phyloP scores from a whole-genome alignment of 306 rosid genomes.

The Luffa aegyptiaca region DNA sequence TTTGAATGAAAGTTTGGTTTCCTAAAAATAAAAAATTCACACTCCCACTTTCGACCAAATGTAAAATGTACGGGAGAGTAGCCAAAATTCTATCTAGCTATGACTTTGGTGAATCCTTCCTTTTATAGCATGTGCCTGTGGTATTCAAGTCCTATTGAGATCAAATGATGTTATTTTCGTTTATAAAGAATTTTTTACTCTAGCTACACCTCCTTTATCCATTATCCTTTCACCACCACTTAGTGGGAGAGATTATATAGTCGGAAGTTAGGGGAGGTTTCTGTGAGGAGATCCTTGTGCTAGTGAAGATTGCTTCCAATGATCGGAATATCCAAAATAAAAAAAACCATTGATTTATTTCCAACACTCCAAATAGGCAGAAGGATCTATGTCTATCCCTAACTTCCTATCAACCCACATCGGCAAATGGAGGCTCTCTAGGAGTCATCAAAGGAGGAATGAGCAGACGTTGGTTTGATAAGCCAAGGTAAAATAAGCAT shows the following conservation, averaged over 20 bases:
- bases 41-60: neutral
- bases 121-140: neutral
- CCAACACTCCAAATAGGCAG: neutral
- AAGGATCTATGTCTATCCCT: neutral
- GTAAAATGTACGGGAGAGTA: neutral
- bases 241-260: neutral
- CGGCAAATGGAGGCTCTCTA: neutral
- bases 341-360: too few relatives aligned
- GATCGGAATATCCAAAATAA: too few relatives aligned
- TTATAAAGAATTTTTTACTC: neutral
- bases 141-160: neutral
- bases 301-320: too few relatives aligned
- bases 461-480: too few relatives aligned
- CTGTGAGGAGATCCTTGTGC: too few relatives aligned
- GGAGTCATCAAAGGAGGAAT: too few relatives aligned
- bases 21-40: neutral
- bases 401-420: neutral
- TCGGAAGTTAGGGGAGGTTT: too few relatives aligned
- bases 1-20: too few relatives aligned
- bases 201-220: neutral
- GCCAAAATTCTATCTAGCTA: neutral
- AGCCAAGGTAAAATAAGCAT: too few relatives aligned
- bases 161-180: neutral
- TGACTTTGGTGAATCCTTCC: neutral
- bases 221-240: neutral